These are phyloP conservation scores for Schizophyllum amplum DNA, from an alignment of 1,284 basidiomycete species.

Conservation along the genomic window DNA sequence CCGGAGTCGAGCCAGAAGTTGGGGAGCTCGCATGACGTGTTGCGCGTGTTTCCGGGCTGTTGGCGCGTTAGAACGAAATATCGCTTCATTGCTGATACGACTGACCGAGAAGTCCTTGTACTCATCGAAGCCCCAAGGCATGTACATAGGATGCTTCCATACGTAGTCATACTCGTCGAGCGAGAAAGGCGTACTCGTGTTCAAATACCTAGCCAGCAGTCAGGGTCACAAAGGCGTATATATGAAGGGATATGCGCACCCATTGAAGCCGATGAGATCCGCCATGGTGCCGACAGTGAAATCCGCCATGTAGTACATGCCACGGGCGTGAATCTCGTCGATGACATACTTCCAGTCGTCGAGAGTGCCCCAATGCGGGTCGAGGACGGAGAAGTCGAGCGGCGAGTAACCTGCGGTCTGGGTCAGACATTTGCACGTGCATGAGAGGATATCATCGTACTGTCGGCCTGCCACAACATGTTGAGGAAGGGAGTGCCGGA, in stretches of 20 bases:
- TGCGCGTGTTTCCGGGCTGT: slow-evolving; percentile 59
- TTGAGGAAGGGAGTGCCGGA: slow-evolving; percentile 88
- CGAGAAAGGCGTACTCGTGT: slow-evolving; percentile 72
- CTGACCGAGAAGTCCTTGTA: slow-evolving; percentile 76
- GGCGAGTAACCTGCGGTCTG: slow-evolving; percentile 72
- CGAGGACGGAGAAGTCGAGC: slow-evolving; percentile 80
- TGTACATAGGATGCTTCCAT: slow-evolving; percentile 72
- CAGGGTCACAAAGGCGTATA: slow-evolving; percentile 8
- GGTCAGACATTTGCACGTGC: slow-evolving; percentile 8
- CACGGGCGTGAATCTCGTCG: slow-evolving; percentile 66
- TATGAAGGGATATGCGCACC: slow-evolving; percentile 31
- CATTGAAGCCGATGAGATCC: slow-evolving; percentile 78
- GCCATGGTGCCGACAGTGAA: slow-evolving; percentile 90
- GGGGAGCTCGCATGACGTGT: slow-evolving; percentile 68
- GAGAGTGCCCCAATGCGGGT: slow-evolving; percentile 85
- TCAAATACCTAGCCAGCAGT: slow-evolving; percentile 50
- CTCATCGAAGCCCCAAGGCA: slow-evolving; percentile 78
- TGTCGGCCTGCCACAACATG: slow-evolving; percentile 94
- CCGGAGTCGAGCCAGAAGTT: slow-evolving; percentile 76
- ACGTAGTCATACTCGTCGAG: slow-evolving; percentile 65
- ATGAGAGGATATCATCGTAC: slow-evolving; percentile 37
- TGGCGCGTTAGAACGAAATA: slow-evolving; percentile 5
- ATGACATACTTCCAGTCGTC: slow-evolving; percentile 71
- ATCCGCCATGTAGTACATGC: slow-evolving; percentile 88
- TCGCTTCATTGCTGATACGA: slow-evolving; percentile 3